These are phyloP conservation scores for Ilyonectria sp. DNA, from an alignment of 2,329 filamentous ascomycete species.

Conservation along the genomic window DNA sequence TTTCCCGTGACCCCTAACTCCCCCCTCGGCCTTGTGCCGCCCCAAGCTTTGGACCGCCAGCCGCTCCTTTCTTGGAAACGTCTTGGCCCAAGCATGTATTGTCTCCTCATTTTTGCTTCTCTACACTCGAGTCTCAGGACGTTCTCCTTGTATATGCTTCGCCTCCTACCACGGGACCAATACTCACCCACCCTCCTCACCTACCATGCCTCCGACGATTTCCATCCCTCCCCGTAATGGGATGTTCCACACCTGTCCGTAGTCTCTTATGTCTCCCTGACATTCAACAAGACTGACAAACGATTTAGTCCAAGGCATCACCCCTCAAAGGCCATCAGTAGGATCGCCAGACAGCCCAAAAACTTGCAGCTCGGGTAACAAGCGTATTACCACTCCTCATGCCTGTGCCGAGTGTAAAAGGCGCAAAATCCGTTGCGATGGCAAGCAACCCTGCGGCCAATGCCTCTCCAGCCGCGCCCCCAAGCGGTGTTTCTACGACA, in stretches of 20 bases:
- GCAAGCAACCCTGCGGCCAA: conserved; percentile 85
- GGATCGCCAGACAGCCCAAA: conserved; percentile 57
- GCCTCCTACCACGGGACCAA: background rate
- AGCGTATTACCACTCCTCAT: conserved; percentile 71
- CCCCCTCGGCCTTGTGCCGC: conserved; percentile 19
- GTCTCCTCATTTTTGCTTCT: conserved; percentile 2
- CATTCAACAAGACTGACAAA: conserved; percentile 27
- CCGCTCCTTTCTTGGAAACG: conserved; percentile 11
- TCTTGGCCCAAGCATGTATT: conserved; percentile 13
- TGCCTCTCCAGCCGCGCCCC: conserved; percentile 87
- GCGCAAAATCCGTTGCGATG: conserved; percentile 88
- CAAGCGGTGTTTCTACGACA: conserved; percentile 85
- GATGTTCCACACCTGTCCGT: conserved; percentile 55
- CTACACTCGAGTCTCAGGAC: conserved; percentile 7
- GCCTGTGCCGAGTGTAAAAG: conserved; percentile 85
- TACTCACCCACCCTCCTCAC: conserved; percentile 4
- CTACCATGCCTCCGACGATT: conserved; percentile 58
- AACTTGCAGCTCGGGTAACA: conserved; percentile 56
- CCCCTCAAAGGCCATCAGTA: conserved; percentile 63
- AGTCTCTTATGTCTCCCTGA: conserved; percentile 5
- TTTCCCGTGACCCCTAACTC: conserved; percentile 21
- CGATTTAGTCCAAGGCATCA: conserved; percentile 65
- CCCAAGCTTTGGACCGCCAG: conserved; percentile 15
- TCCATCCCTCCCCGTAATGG: conserved; percentile 58
- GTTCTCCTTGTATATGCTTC: conserved; percentile 18